These are phyloP conservation scores for Phoma sp. DNA, from an alignment of 2,329 filamentous ascomycete species.

Conservation along the genomic window DNA sequence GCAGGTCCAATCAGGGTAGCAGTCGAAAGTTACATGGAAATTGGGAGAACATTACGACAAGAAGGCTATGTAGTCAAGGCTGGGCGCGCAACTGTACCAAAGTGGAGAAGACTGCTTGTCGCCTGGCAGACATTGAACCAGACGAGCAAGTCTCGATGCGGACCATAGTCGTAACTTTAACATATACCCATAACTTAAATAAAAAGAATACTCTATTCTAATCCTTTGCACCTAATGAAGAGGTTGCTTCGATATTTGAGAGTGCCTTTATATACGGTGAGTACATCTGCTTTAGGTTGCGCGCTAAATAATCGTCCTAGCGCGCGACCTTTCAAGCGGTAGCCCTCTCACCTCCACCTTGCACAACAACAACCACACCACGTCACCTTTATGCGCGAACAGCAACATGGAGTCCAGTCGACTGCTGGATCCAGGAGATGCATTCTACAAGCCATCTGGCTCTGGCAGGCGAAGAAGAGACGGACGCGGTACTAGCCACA, in stretches of 20 bases:
- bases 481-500: conserved; percentile 69
- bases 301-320: not conserved
- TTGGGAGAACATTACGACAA: conserved; percentile 67
- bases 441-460: conserved; percentile 12
- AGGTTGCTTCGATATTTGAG: too few species aligned
- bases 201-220: not conserved
- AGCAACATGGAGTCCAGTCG: conserved; percentile 22
- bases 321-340: not conserved
- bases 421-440: conserved; percentile 22
- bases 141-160: conserved; percentile 13
- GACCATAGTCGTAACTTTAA: conserved; percentile 2
- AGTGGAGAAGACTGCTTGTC: conserved; percentile 60
- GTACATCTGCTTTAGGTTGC: too few species aligned
- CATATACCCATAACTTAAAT: conserved; percentile 8
- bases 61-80: conserved; percentile 54
- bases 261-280: too few species aligned
- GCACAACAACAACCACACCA: not conserved
- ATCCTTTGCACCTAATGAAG: too few species aligned
- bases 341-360: not conserved
- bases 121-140: conserved; percentile 64
- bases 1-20: conserved; percentile 71
- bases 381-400: not conserved
- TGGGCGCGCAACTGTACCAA: conserved; percentile 57
- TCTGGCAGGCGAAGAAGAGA: conserved; percentile 55
- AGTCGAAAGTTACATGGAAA: conserved; percentile 80